These are phyloP conservation scores for Boletus rufocinnamomeus DNA, from an alignment of 768 basidiomycete species.

Conservation along the genomic window DNA sequence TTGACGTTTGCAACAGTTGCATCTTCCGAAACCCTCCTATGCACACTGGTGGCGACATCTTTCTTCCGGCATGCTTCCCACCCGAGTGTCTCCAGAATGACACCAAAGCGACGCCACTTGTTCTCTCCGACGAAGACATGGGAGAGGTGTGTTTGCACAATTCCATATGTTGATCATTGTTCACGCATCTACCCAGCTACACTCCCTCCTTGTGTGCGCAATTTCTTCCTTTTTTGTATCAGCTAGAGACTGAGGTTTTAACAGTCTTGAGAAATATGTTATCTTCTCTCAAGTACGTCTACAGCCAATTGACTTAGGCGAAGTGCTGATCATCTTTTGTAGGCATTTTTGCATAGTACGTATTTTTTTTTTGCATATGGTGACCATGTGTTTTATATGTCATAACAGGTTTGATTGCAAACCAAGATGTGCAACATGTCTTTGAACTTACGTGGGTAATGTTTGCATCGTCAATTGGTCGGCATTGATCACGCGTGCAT, in stretches of 20 bases:
- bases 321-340: constrained; percentile 29
- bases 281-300: constrained; percentile 32
- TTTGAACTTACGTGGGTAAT: constrained; percentile 29
- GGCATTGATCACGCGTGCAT: neutral
- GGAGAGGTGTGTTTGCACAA: constrained; percentile 42
- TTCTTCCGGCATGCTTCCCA: constrained; percentile 54
- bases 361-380: neutral
- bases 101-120: constrained; percentile 25
- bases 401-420: constrained; percentile 25
- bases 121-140: constrained; percentile 45
- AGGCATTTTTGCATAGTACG: constrained; percentile 31
- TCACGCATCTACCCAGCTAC: constrained; percentile 41
- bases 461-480: constrained; percentile 17
- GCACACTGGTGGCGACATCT: constrained; percentile 43
- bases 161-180: neutral
- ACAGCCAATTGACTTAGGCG: constrained; percentile 32
- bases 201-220: constrained; percentile 58
- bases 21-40: constrained; percentile 39
- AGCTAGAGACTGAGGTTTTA: constrained; percentile 42
- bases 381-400: neutral
- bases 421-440: constrained; percentile 29
- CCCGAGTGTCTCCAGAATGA: constrained; percentile 32
- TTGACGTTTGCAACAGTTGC: too few species aligned
- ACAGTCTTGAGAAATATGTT: constrained; percentile 37
- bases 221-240: neutral